phyloP scores from a whole-genome alignment of 2,329 filamentous ascomycete genomes.

The Biscogniauxia marginata region DNA sequence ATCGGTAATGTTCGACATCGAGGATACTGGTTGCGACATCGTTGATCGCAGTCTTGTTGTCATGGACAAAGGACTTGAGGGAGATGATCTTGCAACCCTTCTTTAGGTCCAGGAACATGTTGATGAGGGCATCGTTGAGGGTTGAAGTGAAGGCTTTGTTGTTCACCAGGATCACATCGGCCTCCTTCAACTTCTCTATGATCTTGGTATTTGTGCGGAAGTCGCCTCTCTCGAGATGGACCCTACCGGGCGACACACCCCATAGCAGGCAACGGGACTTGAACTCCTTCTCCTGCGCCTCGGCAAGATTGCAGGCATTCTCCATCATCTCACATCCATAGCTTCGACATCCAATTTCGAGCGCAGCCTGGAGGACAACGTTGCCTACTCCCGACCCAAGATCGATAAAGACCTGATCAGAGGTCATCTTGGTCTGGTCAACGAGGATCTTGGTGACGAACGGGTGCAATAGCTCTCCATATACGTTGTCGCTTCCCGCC shows the following conservation, averaged over 20 bases:
- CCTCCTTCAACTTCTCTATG: slow-evolving; percentile 70
- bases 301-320: slow-evolving; percentile 80
- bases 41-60: slow-evolving; percentile 72
- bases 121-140: slow-evolving; percentile 79
- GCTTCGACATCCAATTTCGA: slow-evolving; percentile 90
- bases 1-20: slow-evolving; percentile 64
- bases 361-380: slow-evolving; percentile 87
- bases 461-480: slow-evolving; percentile 84
- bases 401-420: slow-evolving; percentile 86
- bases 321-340: slow-evolving; percentile 98
- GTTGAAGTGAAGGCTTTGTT: slow-evolving; percentile 93
- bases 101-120: slow-evolving; percentile 92
- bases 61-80: slow-evolving; percentile 85
- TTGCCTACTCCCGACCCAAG: slow-evolving; percentile 95
- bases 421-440: slow-evolving; percentile 72
- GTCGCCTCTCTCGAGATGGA: slow-evolving; percentile 79
- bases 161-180: slow-evolving; percentile 96
- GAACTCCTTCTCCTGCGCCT: slow-evolving; percentile 80
- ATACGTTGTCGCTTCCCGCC: slow-evolving; percentile 89
- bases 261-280: slow-evolving; percentile 81
- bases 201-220: slow-evolving; percentile 75
- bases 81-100: slow-evolving; percentile 87
- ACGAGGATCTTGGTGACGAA: slow-evolving; percentile 83
- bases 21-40: slow-evolving; percentile 78
- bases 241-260: slow-evolving; percentile 77